Base-by-base conservation (phyloP, 305 asterid genomes). In the Plantago rigida region DNA sequence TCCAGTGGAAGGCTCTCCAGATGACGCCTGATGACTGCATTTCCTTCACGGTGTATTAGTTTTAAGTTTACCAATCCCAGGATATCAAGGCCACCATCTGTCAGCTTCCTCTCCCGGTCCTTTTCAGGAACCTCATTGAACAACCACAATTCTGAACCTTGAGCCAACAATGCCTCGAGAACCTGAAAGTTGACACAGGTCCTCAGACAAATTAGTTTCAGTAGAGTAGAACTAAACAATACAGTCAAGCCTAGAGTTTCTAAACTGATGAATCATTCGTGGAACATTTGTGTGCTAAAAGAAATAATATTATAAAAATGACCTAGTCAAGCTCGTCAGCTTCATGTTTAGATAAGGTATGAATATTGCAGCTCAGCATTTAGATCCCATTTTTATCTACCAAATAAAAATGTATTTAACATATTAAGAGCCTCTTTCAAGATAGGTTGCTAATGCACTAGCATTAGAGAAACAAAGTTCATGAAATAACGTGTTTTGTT, bases 111-210 rank as follows among this genome's bases (percentile, higher is more conserved):
- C 62, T 86, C 93, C 70, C 98, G 77, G 67, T 84, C 94, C 61
- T 80, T 84, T 75, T 81, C 94, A 31, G 79, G 79, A 59, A 91
- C 96, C 80, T 91, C 98, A 59, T 87, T 91, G 81, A 87, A 84
- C 98, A 91, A 86, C 96, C 96, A 91, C 70, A 91, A 78, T 63
- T 91, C 90, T 51, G 98, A 91, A 66, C 93, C 93, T 13, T 75
- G 83, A 69, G 98, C 87, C 81, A 91, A 72, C 71, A 91, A 76
- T 48, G 96, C 96, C 84, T 91, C 96, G 66, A 86, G 75, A 59
- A 86, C 98, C 98, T 87, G 69, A 52, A 65, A 79, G 51, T 50
- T 53, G 66, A 59, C 47, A 63, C 46, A 60, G 48, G 44, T 56
- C 58, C 45, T 65, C 17, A 22, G 46, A 57, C 13, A 69, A 42